phyloP scores from a whole-genome alignment of 2,329 filamentous ascomycete species.

The Sporothrix brasiliensis region DNA sequence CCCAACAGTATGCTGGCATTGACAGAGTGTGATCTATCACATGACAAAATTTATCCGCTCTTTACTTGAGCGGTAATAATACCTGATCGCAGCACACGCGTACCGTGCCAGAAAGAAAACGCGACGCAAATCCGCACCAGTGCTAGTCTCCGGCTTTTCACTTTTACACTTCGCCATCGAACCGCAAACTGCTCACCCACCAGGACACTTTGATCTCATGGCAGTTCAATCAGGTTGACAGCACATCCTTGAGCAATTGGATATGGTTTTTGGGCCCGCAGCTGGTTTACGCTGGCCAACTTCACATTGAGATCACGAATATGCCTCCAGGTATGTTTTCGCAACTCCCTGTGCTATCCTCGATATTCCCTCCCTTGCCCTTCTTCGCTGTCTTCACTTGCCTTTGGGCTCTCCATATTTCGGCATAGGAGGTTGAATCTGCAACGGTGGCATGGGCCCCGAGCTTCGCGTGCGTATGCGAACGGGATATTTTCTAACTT shows the following conservation, averaged over 20 bases:
- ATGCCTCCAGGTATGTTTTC: conserved; percentile 28
- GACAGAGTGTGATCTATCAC: not conserved
- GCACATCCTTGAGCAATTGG: not conserved
- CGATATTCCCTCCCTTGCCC: not conserved
- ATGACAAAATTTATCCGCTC: not conserved
- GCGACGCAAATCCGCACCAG: not conserved
- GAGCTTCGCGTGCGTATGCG: too few species aligned
- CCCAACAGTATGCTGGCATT: too few species aligned
- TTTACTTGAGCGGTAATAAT: not conserved
- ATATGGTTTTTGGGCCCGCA: not conserved
- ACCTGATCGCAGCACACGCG: not conserved
- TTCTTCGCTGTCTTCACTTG: not conserved
- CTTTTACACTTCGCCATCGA: not conserved
- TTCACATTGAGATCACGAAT: not conserved
- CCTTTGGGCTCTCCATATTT: not conserved
- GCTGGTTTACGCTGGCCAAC: not conserved
- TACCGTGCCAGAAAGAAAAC: not conserved
- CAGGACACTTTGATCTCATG: not conserved
- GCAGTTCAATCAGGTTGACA: not conserved
- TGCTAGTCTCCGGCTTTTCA: not conserved
- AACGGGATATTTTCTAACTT: not conserved
- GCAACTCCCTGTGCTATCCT: not conserved
- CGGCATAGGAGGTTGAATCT: not conserved
- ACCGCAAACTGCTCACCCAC: conserved; percentile 1
- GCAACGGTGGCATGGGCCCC: not conserved